Base-by-base conservation (phyloP, 306 rosid species). In the Glycyrrhiza uralensis region DNA sequence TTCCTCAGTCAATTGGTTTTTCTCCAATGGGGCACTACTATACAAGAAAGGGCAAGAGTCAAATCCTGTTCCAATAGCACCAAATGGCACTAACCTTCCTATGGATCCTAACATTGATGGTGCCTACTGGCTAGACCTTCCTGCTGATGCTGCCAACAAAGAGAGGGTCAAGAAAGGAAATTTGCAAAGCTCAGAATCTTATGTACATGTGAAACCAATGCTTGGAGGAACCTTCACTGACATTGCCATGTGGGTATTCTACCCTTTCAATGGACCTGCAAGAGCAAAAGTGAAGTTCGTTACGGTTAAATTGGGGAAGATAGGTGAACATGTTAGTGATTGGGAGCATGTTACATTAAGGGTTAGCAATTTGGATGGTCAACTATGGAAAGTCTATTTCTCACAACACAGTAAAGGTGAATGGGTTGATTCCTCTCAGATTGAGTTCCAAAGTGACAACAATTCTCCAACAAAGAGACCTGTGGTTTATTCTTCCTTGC, bases 311-410 rank as follows among this genome's bases (percentile, higher is more conserved):
- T 36, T 93, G 47, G 92, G 89, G 28, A 82, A 69, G 33, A 85
- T 91, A 11, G 92, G 97, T 24, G 84, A 92, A 38, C 96, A 89
- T 61, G 81, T 90, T 5, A 96, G 98, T 1, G 96, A 91, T 5
- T 89, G 96, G 96, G 96, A 91, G 66, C 96, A 91, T 63, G 67
- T 89, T 18, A 91, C 97, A 0, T 42, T 91, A 68, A 70, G 96
- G 22, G 38, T 91, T 11, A 91, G 97, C 79, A 91, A 91, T 52
- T 89, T 91, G 74, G 83, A 67, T 26, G 97, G 91, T 12, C 71
- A 85, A 71, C 58, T 92, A 9, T 56, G 81, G 79, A 61, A 35
- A 36, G 80, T 84, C 2, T 92, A 76, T 42, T 86, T 89, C 52
- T 74, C 97, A 0, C 72, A 89, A 69, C 96, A 92, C 66, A 89